Conservation (phyloP, 1,139 yeast species). For the Scheffersomyces lignicola region DNA sequence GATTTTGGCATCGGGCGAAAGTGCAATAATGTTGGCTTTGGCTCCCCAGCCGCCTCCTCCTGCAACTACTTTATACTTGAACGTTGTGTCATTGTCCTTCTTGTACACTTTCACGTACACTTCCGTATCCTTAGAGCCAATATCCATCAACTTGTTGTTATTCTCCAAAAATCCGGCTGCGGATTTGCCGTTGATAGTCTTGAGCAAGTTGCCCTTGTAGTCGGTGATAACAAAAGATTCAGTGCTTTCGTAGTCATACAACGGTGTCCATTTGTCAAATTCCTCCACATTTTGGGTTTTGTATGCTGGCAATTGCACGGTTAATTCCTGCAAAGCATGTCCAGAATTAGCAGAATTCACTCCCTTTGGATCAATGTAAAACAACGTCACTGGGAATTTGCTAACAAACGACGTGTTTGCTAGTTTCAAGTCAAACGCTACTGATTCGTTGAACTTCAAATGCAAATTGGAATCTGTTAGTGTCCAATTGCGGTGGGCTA, state of each 20-base stretch:
- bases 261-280: slow-evolving; percentile 37
- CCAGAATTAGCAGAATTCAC: slow-evolving; percentile 20
- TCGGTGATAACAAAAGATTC: slow-evolving; percentile 37
- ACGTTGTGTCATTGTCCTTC: slow-evolving; percentile 15
- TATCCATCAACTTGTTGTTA: slow-evolving; percentile 37
- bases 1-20: slow-evolving; percentile 55
- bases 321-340: slow-evolving; percentile 30
- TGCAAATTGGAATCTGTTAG: slow-evolving; percentile 25
- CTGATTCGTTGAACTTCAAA: slow-evolving; percentile 18
- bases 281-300: slow-evolving; percentile 17
- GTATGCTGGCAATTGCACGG: slow-evolving; percentile 24
- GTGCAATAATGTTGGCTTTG: slow-evolving; percentile 56
- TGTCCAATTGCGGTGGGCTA: slow-evolving; percentile 41
- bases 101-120: slow-evolving; percentile 43
- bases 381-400: slow-evolving; percentile 37
- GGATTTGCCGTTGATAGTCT: slow-evolving; percentile 45
- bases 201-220: slow-evolving; percentile 52
- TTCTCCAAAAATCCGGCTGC: slow-evolving; percentile 55
- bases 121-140: slow-evolving; percentile 47
- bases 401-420: slow-evolving; percentile 46
- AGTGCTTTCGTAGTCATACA: slow-evolving; percentile 16
- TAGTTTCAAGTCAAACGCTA: slow-evolving; percentile 24
- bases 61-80: slow-evolving; percentile 53
- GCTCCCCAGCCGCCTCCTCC: slow-evolving; percentile 73
- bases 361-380: slow-evolving; percentile 29